phyloP scores from a whole-genome alignment of 2,329 filamentous ascomycete species.

The Zymoseptoria pseudotritici region DNA sequence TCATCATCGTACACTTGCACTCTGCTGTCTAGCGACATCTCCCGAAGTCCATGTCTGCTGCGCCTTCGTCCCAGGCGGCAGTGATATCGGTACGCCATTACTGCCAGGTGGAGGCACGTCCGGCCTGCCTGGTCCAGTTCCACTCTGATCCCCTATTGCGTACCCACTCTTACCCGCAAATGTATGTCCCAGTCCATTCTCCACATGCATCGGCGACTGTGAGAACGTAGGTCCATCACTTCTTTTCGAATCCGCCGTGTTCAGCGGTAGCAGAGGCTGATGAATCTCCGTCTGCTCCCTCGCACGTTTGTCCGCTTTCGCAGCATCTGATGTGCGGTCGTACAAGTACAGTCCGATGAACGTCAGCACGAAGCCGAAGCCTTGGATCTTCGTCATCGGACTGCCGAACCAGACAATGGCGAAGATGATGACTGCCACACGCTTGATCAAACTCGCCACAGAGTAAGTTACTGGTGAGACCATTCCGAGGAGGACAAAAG shows the following conservation, averaged over 20 bases:
- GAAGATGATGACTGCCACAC: constrained; percentile 92
- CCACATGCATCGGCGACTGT: constrained; percentile 15
- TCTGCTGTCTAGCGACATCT: constrained; percentile 28
- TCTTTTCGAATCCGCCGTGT: constrained; percentile 27
- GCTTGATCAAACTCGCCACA: constrained; percentile 90
- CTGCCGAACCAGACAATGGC: constrained; percentile 96
- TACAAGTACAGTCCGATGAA: constrained; percentile 93
- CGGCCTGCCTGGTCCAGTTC: constrained; percentile 19
- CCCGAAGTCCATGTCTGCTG: constrained; percentile 69
- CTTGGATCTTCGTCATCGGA: constrained; percentile 75
- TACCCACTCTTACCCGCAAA: constrained; percentile 26
- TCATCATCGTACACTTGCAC: constrained; percentile 5
- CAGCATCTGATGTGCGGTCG: constrained; percentile 81
- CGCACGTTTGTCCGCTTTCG: constrained; percentile 77
- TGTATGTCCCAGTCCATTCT: constrained; percentile 5
- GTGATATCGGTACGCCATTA: constrained; percentile 29
- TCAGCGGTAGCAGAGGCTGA: constrained; percentile 60
- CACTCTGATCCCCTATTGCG: constrained; percentile 19
- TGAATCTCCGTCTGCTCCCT: constrained; percentile 53
- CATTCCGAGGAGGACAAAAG: constrained; percentile 85
- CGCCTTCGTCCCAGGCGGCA: constrained; percentile 73
- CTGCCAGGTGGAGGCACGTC: constrained; percentile 6
- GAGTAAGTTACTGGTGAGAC: constrained; percentile 96
- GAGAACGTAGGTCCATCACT: constrained; percentile 24
- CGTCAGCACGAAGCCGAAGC: constrained; percentile 76